Conservation (phyloP, 139 green algal genomes). For the Chlamydomonas asymmetrica region DNA sequence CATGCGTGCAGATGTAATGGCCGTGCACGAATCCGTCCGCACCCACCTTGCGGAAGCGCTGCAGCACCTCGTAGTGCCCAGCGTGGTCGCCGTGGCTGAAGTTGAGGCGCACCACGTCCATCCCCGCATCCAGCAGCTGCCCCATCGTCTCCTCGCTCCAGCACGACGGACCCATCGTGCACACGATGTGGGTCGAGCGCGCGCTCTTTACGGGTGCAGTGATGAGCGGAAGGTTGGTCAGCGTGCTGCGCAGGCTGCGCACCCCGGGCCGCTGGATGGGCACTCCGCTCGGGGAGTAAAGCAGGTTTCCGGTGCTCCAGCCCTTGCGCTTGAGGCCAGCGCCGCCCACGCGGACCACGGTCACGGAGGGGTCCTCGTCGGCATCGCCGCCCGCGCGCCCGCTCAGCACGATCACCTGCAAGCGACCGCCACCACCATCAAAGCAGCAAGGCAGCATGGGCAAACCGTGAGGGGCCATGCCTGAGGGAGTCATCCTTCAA, state of each 20-base stretch:
- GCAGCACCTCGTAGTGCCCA: constrained; percentile 55
- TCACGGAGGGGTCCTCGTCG: constrained; percentile 38
- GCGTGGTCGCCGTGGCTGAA: constrained; percentile 74
- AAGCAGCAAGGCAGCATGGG: too few relatives aligned
- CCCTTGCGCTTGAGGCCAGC: constrained; percentile 33
- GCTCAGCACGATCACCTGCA: constrained; percentile 35
- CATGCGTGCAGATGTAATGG: too few relatives aligned
- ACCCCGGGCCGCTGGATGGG: constrained; percentile 41
- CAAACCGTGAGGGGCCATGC: too few relatives aligned
- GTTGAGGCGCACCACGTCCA: constrained; percentile 71
- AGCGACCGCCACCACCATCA: too few relatives aligned
- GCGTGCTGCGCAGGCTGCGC: constrained; percentile 49
- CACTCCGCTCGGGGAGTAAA: constrained; percentile 33
- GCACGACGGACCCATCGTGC: constrained; percentile 66
- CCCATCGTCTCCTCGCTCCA: constrained; percentile 57
- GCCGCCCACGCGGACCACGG: constrained; percentile 33
- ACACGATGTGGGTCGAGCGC: constrained; percentile 61
- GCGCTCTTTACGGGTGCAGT: constrained; percentile 35
- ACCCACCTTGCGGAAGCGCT: constrained; percentile 57
- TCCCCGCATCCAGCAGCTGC: constrained; percentile 69
- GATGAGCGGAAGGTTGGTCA: constrained; percentile 60
- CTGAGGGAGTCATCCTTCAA: too few relatives aligned
- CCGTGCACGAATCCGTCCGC: background rate
- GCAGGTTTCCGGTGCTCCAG: constrained; percentile 39
- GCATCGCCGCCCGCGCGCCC: constrained; percentile 27